phyloP scores from a whole-genome alignment of 164 flowering plant species.

The Stephania yunnanensis region DNA sequence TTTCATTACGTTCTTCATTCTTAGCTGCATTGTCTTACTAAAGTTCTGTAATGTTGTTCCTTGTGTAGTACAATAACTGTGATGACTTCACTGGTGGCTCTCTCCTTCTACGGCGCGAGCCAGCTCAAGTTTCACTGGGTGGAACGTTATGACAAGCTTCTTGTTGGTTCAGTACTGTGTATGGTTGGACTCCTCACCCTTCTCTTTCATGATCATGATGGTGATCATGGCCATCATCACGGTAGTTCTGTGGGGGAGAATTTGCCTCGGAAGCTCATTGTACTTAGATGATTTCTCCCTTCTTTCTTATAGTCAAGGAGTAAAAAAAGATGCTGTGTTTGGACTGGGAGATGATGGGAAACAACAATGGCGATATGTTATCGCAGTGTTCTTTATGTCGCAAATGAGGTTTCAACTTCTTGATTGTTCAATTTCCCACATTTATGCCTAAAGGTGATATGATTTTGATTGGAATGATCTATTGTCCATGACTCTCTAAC shows the following conservation, averaged over 20 bases:
- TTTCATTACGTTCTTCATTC: neutral
- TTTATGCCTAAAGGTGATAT: too few species aligned
- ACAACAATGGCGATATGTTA: neutral
- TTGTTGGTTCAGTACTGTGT: conserved; percentile 89
- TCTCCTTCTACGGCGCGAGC: conserved; percentile 96
- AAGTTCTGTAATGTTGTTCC: neutral
- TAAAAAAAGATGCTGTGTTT: neutral
- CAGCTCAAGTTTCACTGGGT: conserved; percentile 98
- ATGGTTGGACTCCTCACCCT: conserved; percentile 87
- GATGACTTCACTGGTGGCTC: conserved; percentile 96
- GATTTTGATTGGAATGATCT: too few species aligned
- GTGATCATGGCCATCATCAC: conserved; percentile 53
- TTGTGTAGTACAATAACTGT: conserved; percentile 82
- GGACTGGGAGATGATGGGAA: neutral
- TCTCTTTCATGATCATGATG: conserved; percentile 80
- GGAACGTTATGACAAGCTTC: conserved; percentile 92
- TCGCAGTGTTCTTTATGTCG: neutral
- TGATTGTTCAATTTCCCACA: too few species aligned
- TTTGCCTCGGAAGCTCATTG: conserved; percentile 54
- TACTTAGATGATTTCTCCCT: neutral
- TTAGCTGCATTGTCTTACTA: neutral
- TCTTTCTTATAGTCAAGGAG: neutral
- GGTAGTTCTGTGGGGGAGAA: conserved; percentile 30
- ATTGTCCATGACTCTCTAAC: too few species aligned
- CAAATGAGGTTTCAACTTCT: too few species aligned